A percentile compares a stretch with the other conserved stretches of the same genome.
Conservation (phyloP, 2,329 filamentous ascomycete genomes). For the Lachnellula willkommii region DNA sequence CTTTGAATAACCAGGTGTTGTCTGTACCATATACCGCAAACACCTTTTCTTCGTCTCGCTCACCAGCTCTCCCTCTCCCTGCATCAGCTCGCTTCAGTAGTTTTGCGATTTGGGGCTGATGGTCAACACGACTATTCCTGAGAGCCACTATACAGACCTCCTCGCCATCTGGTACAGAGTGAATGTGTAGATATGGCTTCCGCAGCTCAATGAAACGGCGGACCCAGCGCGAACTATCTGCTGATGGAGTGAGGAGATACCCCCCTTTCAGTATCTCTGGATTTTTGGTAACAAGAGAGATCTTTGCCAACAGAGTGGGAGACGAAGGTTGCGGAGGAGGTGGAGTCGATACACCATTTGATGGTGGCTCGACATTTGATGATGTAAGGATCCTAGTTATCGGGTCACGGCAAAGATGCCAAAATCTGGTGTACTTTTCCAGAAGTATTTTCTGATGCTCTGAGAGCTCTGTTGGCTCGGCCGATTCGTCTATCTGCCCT, state of each 20-base stretch:
- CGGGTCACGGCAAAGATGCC: conserved; percentile 31
- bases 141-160: conserved; percentile 87
- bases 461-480: conserved; percentile 2
- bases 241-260: conserved; percentile 80
- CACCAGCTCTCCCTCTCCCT: conserved; percentile 28
- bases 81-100: conserved; percentile 48
- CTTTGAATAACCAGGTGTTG: conserved; percentile 93
- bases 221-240: conserved; percentile 77
- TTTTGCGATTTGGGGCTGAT: conserved; percentile 79
- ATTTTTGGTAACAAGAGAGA: conserved; percentile 76
- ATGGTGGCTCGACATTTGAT: conserved; percentile 62
- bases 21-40: conserved; percentile 93
- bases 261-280: conserved; percentile 76
- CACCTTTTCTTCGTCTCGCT: conserved; percentile 43
- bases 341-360: conserved; percentile 48
- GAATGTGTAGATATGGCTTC: conserved; percentile 85
- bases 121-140: conserved; percentile 84
- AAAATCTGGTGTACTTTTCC: conserved; percentile 33
- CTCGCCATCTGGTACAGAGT: conserved; percentile 79
- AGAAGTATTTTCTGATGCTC: conserved; percentile 38
- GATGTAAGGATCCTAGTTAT: conserved; percentile 48
- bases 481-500: conserved; percentile 25
- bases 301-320: conserved; percentile 67
- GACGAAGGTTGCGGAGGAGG: conserved; percentile 35
- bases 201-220: conserved; percentile 90